These are phyloP conservation scores for Ilyonectria sp. DNA, from an alignment of 2,329 filamentous ascomycete genomes.

Conservation along the genomic window DNA sequence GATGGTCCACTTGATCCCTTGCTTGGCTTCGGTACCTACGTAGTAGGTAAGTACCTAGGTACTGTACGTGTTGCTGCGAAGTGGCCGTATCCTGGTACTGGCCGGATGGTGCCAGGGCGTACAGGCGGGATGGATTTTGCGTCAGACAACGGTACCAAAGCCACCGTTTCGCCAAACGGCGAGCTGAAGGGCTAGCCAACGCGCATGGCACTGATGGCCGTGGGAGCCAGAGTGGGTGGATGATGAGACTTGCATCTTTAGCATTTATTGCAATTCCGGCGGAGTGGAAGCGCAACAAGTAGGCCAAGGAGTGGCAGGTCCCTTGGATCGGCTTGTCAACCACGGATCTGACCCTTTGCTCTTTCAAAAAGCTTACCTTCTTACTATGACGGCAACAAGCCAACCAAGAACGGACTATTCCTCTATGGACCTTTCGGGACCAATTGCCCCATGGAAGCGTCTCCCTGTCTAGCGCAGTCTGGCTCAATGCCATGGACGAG, in stretches of 20 bases:
- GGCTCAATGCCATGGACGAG: slow-evolving; percentile 49
- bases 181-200: slow-evolving; percentile 20
- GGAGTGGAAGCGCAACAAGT: not conserved
- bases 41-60: no score
- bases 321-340: slow-evolving; percentile 19
- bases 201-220: not conserved
- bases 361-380: slow-evolving; percentile 14
- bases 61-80: slow-evolving; percentile 7
- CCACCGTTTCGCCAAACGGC: slow-evolving; percentile 32
- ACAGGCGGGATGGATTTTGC: slow-evolving; percentile 26
- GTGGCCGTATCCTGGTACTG: slow-evolving; percentile 7
- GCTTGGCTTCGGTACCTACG: slow-evolving; percentile 17
- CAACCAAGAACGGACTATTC: slow-evolving; percentile 11
- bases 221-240: not conserved
- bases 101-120: slow-evolving; percentile 7
- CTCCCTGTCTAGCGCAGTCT: slow-evolving; percentile 50
- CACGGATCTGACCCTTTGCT: slow-evolving; percentile 19
- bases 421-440: slow-evolving; percentile 36
- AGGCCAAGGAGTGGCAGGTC: not conserved
- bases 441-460: slow-evolving; percentile 29
- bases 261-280: slow-evolving; percentile 4
- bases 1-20: slow-evolving; percentile 25
- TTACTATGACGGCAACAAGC: slow-evolving; percentile 16
- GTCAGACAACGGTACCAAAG: slow-evolving; percentile 30
- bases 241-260: slow-evolving; percentile 10